Evolutionary conservation across 1,284 basidiomycete genomes (phyloP).

Genomic region (Schizophyllum commune): DNA sequence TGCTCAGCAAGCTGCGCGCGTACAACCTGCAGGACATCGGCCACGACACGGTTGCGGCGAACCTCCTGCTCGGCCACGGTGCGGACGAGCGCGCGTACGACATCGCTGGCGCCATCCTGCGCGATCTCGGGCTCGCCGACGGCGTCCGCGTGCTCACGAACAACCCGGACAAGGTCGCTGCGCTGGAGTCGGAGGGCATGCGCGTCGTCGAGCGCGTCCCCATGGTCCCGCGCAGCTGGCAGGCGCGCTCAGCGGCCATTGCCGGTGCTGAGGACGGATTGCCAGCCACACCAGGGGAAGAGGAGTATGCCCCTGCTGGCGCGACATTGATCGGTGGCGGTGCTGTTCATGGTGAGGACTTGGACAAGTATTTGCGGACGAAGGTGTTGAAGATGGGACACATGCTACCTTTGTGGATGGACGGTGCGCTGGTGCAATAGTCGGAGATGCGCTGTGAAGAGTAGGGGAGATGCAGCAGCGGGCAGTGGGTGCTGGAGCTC

Average conservation of each 20-base stretch:
- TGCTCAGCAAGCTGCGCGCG: constrained; percentile 93
- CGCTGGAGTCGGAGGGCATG: constrained; percentile 81
- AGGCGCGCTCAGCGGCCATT: constrained; percentile 29
- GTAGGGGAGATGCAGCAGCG: no score
- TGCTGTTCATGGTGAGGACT: constrained; percentile 75
- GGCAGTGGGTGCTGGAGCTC: no score
- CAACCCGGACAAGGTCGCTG: constrained; percentile 95
- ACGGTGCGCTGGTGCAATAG: constrained; percentile 14
- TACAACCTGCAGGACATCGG: constrained; percentile 99
- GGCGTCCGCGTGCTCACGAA: constrained; percentile 88
- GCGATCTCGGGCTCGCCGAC: constrained; percentile 73
- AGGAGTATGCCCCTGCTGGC: constrained; percentile 45
- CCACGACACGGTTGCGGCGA: constrained; percentile 97
- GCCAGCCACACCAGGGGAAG: constrained; percentile 8
- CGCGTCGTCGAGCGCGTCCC: constrained; percentile 78
- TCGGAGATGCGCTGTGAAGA: not conserved
- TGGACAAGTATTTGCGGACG: constrained; percentile 94
- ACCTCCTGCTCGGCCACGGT: constrained; percentile 89
- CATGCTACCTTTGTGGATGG: constrained; percentile 63
- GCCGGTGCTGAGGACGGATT: constrained; percentile 17
- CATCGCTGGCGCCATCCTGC: constrained; percentile 84
- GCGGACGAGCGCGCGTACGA: constrained; percentile 95
- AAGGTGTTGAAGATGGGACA: constrained; percentile 98
- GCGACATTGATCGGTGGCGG: constrained; percentile 83
- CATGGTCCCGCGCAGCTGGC: constrained; percentile 95